phyloP scores from a whole-genome alignment of 2,329 filamentous ascomycete genomes.

The Cladosporium oxysporum region DNA sequence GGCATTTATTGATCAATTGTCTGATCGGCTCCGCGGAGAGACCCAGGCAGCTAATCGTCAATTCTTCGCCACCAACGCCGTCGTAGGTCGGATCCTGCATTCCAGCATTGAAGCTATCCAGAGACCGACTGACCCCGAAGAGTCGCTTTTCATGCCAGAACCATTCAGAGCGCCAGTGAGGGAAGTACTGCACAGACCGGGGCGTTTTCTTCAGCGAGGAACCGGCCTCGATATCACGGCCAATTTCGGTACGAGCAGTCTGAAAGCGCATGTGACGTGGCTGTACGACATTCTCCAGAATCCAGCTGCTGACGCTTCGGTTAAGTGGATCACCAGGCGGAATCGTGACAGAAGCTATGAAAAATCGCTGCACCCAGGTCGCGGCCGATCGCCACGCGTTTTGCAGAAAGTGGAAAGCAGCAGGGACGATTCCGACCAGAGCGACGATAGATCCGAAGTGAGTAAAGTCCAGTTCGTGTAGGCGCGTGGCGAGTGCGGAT shows the following conservation, averaged over 20 bases:
- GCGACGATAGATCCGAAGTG: constrained; percentile 31
- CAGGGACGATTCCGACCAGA: constrained; percentile 27
- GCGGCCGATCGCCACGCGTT: constrained; percentile 26
- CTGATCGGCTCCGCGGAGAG: constrained; percentile 49
- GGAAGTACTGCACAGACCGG: constrained; percentile 28
- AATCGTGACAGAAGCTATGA: constrained; percentile 29
- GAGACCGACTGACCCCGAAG: constrained; percentile 24
- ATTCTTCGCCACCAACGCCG: constrained; percentile 29
- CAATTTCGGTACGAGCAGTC: constrained; percentile 28
- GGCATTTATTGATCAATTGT: constrained; percentile 43
- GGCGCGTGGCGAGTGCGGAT: constrained; percentile 21
- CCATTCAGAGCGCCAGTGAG: constrained; percentile 29
- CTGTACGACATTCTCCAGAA: constrained; percentile 29
- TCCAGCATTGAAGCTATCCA: constrained; percentile 26
- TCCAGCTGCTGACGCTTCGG: constrained; percentile 29
- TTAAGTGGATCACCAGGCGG: constrained; percentile 29
- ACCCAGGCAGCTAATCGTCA: constrained; percentile 46
- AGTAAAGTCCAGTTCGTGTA: constrained; percentile 28
- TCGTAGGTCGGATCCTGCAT: constrained; percentile 29
- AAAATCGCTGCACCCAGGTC: constrained; percentile 28
- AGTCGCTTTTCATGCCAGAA: constrained; percentile 26
- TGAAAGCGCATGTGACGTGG: constrained; percentile 27
- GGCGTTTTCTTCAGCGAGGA: constrained; percentile 28
- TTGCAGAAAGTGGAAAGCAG: constrained; percentile 24
- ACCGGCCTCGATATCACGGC: constrained; percentile 26